phyloP scores from a whole-genome alignment of 441 rosid genomes.

The Bocquillonia castaneifolia region DNA sequence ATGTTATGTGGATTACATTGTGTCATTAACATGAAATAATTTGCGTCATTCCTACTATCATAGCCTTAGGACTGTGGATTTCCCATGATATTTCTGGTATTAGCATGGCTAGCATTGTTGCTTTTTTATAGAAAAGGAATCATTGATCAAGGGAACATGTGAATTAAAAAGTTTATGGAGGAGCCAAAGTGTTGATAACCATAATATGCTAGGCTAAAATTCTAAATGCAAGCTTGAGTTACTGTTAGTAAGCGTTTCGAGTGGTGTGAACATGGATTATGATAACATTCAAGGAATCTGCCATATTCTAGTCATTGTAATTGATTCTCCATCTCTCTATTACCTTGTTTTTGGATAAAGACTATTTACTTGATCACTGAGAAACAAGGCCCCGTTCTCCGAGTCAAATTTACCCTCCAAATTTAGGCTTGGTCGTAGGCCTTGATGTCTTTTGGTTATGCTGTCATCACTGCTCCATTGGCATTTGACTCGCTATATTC shows the following conservation, averaged over 20 bases:
- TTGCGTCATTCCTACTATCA: neutral
- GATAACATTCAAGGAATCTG: neutral
- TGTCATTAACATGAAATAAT: neutral
- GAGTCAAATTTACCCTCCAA: neutral
- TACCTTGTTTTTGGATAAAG: neutral
- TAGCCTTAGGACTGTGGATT: neutral
- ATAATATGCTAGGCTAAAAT: no score
- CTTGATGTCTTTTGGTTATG: neutral
- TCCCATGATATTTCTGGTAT: neutral
- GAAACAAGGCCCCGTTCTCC: neutral
- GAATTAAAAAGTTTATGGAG: neutral
- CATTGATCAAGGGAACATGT: neutral
- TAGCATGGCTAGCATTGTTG: neutral
- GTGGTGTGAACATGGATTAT: neutral
- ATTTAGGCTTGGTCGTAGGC: neutral
- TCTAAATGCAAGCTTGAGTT: neutral
- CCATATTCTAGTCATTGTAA: neutral
- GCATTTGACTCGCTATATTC: neutral
- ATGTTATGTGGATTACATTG: neutral
- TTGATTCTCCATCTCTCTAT: neutral
- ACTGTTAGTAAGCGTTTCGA: neutral
- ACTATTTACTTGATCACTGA: neutral
- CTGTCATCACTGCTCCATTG: neutral
- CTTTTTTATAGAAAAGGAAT: neutral
- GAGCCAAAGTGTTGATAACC: slow-evolving; percentile 4